Evolutionary conservation across 192 early-diverging fungal genomes (phyloP).

Genomic region (Backusella australiensis): DNA sequence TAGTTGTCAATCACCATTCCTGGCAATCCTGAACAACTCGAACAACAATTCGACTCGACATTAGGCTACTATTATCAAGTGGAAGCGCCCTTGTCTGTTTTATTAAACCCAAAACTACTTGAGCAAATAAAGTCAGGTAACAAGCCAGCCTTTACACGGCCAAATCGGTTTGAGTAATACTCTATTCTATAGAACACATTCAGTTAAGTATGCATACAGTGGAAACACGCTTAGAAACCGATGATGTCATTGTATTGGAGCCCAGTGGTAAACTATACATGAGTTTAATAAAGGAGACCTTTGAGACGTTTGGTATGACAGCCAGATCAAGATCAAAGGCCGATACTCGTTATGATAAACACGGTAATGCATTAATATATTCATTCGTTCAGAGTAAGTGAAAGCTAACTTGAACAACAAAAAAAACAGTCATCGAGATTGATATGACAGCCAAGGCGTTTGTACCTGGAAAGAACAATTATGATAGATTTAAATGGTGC

Average conservation of each 20-base stretch:
- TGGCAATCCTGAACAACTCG: background rate
- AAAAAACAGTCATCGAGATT: slow-evolving; percentile 2
- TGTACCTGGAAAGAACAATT: slow-evolving; percentile 12
- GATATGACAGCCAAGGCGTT: slow-evolving; percentile 2
- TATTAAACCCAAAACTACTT: slow-evolving; percentile 16
- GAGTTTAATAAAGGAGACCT: slow-evolving; percentile 17
- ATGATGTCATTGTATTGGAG: slow-evolving; percentile 22
- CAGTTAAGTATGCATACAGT: slow-evolving; percentile 18
- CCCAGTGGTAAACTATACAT: slow-evolving; percentile 12
- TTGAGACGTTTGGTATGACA: slow-evolving; percentile 22
- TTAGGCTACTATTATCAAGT: slow-evolving; percentile 18
- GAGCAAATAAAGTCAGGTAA: slow-evolving; percentile 15
- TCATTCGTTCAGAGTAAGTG: background rate
- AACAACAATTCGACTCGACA: background rate
- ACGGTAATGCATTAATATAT: slow-evolving; percentile 3
- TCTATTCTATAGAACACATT: background rate
- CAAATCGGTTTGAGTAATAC: too few species aligned
- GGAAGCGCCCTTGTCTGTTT: slow-evolving; percentile 9
- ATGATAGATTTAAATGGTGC: slow-evolving; percentile 25
- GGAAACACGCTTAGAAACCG: slow-evolving; percentile 20
- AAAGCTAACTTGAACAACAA: background rate
- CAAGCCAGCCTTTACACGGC: background rate
- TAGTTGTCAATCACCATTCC: slow-evolving; percentile 24
- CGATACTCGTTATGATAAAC: slow-evolving; percentile 11
- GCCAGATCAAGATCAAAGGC: slow-evolving; percentile 12